Evolutionary conservation across 257 asterid genomes (phyloP).

Genomic region (Solanum piurae): DNA sequence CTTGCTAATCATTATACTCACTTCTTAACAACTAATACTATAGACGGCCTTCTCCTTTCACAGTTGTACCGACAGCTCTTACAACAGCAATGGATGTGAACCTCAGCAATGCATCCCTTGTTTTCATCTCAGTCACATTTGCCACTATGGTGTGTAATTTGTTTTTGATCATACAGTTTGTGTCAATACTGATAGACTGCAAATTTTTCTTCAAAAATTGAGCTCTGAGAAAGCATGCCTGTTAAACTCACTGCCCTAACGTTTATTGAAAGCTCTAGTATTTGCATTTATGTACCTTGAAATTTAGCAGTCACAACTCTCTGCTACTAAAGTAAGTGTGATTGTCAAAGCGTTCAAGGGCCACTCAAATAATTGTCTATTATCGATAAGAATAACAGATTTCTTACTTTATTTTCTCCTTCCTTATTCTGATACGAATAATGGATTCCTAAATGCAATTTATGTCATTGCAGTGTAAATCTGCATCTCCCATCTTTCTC

Average conservation of each 20-base stretch:
- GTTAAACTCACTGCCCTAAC: background rate
- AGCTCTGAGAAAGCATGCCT: background rate
- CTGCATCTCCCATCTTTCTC: constrained; percentile 95
- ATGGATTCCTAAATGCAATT: background rate
- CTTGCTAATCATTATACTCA: background rate
- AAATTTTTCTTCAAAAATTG: background rate
- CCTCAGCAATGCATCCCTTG: constrained; percentile 94
- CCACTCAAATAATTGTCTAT: background rate
- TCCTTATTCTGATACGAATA: background rate
- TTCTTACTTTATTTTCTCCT: background rate
- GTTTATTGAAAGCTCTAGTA: background rate
- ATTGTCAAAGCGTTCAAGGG: background rate
- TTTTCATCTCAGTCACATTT: constrained; percentile 95
- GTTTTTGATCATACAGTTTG: background rate
- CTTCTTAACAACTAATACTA: constrained; percentile 71
- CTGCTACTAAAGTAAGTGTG: background rate
- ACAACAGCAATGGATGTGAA: constrained; percentile 96
- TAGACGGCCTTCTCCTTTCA: constrained; percentile 70
- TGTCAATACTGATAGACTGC: background rate
- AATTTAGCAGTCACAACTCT: background rate
- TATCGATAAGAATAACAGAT: background rate
- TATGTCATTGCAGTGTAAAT: constrained; percentile 76
- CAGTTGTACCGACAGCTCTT: constrained; percentile 99
- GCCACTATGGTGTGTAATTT: constrained; percentile 84
- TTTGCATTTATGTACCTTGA: background rate